A percentile compares a stretch with the other conserved stretches of the same genome.
These are phyloP conservation scores for Hemileccinum rubropunctum DNA, from an alignment of 768 basidiomycete genomes.

Conservation along the genomic window DNA sequence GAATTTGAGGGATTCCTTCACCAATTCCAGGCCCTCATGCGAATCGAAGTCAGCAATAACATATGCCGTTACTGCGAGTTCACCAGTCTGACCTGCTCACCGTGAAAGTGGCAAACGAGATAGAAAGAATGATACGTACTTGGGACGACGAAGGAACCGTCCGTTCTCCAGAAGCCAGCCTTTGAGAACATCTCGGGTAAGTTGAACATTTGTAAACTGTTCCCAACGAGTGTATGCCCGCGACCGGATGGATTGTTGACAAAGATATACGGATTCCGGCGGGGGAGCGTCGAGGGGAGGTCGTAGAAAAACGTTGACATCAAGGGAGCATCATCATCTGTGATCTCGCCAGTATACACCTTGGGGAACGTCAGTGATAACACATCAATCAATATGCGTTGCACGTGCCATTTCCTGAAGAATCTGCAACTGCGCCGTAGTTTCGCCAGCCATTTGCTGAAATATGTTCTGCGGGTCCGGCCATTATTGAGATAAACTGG, in stretches of 20 bases:
- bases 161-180: slow-evolving; percentile 39
- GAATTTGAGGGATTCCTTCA: slow-evolving; percentile 63
- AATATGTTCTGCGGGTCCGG: slow-evolving; percentile 18
- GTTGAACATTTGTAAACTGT: slow-evolving; percentile 21
- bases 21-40: slow-evolving; percentile 51
- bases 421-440: slow-evolving; percentile 57
- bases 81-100: slow-evolving; percentile 12
- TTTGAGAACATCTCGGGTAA: slow-evolving; percentile 29
- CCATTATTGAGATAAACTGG: neutral
- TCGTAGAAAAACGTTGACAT: slow-evolving; percentile 87
- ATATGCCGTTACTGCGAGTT: slow-evolving; percentile 48
- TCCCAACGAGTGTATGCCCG: slow-evolving; percentile 10
- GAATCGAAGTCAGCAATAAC: slow-evolving; percentile 80
- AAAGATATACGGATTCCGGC: slow-evolving; percentile 77
- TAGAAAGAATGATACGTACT: slow-evolving; percentile 37
- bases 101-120: slow-evolving; percentile 4
- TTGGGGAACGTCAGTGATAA: slow-evolving; percentile 20
- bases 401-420: slow-evolving; percentile 68
- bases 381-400: neutral
- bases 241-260: slow-evolving; percentile 41
- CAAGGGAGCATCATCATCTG: slow-evolving; percentile 47
- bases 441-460: slow-evolving; percentile 40
- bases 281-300: slow-evolving; percentile 64
- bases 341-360: slow-evolving; percentile 58
- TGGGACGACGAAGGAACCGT: slow-evolving; percentile 60